These are phyloP conservation scores for Vanilla planifolia DNA, from an alignment of 106 monocot species.

Conservation along the genomic window DNA sequence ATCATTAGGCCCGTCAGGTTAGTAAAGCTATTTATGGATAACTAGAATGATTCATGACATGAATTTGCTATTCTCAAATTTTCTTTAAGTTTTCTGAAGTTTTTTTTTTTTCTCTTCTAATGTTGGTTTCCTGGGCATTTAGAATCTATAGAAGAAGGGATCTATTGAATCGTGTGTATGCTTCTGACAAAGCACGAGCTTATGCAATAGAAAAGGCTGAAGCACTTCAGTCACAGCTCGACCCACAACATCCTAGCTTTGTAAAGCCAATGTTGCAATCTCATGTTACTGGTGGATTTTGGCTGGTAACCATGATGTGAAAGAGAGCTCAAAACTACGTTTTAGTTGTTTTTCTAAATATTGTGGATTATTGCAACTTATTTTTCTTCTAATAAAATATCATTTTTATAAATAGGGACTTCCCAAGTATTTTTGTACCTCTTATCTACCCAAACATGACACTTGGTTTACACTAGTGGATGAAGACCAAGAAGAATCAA, in stretches of 20 bases:
- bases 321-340: neutral
- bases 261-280: conserved; percentile 83
- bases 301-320: conserved; percentile 51
- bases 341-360: neutral
- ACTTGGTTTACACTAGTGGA: conserved; percentile 36
- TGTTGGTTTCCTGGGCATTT: neutral
- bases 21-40: conserved; percentile 5
- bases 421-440: conserved; percentile 41
- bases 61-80: neutral
- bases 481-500: conserved; percentile 41
- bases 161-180: conserved; percentile 49
- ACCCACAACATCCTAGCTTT: conserved; percentile 38
- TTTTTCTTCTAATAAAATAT: neutral
- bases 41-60: neutral
- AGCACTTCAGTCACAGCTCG: conserved; percentile 35
- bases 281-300: conserved; percentile 89
- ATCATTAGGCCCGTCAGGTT: conserved; percentile 27
- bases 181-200: conserved; percentile 61
- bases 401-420: conserved; percentile 43
- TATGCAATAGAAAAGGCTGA: conserved; percentile 53
- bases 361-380: neutral
- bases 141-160: conserved; percentile 14
- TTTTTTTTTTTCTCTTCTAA: neutral
- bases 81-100: neutral
- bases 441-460: conserved; percentile 46